Conservation (phyloP, 2,329 filamentous ascomycete genomes). For the Aspergillus sp. region DNA sequence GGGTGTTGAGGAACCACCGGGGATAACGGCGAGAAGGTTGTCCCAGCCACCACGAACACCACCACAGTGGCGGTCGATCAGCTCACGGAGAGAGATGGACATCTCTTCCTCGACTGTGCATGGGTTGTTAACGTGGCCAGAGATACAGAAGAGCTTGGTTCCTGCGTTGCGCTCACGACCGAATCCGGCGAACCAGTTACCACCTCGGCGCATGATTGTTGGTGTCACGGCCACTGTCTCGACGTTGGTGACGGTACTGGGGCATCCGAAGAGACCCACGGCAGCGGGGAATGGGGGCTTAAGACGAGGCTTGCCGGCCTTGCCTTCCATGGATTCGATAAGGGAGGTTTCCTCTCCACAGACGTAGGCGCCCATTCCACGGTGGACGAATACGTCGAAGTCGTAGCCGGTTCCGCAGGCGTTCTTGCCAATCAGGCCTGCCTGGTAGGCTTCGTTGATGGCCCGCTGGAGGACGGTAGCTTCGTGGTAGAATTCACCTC, state of each 20-base stretch:
- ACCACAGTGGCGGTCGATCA: slow-evolving; percentile 98
- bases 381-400: slow-evolving; percentile 95
- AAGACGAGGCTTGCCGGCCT: slow-evolving; percentile 95
- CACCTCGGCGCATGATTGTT: slow-evolving; percentile 91
- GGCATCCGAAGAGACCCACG: slow-evolving; percentile 96
- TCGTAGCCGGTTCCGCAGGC: slow-evolving; percentile 96
- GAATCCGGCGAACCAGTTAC: slow-evolving; percentile 88
- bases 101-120: slow-evolving; percentile 99
- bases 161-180: slow-evolving; percentile 95
- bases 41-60: slow-evolving; percentile 97
- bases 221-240: slow-evolving; percentile 95
- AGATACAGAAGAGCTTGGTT: slow-evolving; percentile 98
- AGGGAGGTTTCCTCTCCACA: slow-evolving; percentile 98
- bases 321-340: slow-evolving; percentile 97
- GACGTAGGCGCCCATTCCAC: slow-evolving; percentile 95
- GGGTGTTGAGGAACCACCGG: slow-evolving; percentile 93
- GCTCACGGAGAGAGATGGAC: slow-evolving; percentile 92
- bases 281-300: slow-evolving; percentile 98
- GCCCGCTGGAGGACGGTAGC: slow-evolving; percentile 89
- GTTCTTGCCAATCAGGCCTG: slow-evolving; percentile 95
- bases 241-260: slow-evolving; percentile 96
- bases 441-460: slow-evolving; percentile 96
- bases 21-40: slow-evolving; percentile 92
- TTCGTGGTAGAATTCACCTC: slow-evolving; percentile 96
- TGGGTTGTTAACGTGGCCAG: slow-evolving; percentile 97